These are phyloP conservation scores for Cymbidium sinense DNA, from an alignment of 106 monocot genomes.

Conservation along the genomic window DNA sequence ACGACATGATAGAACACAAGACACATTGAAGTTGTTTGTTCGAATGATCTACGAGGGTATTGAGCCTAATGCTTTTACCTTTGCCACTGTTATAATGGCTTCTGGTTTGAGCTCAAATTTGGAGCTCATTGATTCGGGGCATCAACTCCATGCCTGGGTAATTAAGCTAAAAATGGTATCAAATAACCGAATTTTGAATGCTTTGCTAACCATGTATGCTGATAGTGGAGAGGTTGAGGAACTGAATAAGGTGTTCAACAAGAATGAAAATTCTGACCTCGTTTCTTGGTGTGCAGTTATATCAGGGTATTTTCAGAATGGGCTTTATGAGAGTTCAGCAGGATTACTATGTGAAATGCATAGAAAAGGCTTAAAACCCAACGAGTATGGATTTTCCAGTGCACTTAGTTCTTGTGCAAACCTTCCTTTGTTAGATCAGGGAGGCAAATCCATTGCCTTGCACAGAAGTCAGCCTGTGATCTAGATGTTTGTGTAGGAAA, in stretches of 20 bases:
- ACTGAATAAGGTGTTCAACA: constrained; percentile 33
- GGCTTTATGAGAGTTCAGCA: constrained; percentile 34
- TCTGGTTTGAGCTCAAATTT: background rate
- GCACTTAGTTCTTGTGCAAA: constrained; percentile 61
- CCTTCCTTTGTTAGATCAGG: constrained; percentile 49
- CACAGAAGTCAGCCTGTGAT: constrained; percentile 53
- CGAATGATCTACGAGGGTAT: constrained; percentile 38
- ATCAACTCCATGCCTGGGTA: constrained; percentile 44
- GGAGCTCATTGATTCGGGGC: constrained; percentile 19
- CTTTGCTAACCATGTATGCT: constrained; percentile 63
- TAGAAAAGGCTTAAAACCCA: constrained; percentile 32
- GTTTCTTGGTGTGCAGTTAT: constrained; percentile 56
- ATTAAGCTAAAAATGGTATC: constrained; percentile 40
- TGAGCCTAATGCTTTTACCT: constrained; percentile 59
- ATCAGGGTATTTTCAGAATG: constrained; percentile 62
- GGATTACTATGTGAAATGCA: constrained; percentile 44
- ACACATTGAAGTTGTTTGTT: constrained; percentile 34
- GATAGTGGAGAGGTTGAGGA: constrained; percentile 35
- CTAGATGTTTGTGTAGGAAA: constrained; percentile 42
- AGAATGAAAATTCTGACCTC: constrained; percentile 33
- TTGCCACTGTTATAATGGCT: constrained; percentile 24
- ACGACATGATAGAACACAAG: constrained; percentile 25
- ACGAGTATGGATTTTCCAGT: constrained; percentile 58
- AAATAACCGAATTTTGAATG: constrained; percentile 38
- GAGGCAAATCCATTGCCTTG: constrained; percentile 59